Evolutionary conservation across 768 basidiomycete genomes (phyloP), one percentile per base, ranked within the genome.

Genomic region (Suillus clintonianus): DNA sequence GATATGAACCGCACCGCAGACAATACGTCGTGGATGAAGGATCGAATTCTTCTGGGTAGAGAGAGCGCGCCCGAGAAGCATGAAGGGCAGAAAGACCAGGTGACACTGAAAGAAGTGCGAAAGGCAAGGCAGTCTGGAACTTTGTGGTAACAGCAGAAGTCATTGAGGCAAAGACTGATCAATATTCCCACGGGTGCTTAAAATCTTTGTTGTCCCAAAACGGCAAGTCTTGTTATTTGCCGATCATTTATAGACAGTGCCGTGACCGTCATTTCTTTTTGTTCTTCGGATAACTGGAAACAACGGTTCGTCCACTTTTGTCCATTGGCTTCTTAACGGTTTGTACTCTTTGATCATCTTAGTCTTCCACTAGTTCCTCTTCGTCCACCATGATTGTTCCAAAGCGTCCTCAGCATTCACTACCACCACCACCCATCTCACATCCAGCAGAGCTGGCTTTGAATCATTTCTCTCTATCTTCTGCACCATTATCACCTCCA

Each of bases 1-100:
- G 77, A 64, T 80, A 80, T 11, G 80, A 69, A 37, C 88, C 89
- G 67, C 90, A 91, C 73, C 74, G 79, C 5, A 73, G 53, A 70
- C 89, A 91, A 48, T 81, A 77, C 5, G 77, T 70, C 24, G 61
- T 47, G 32, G 54, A 60, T 39, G 76, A 64, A 41, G 63, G 8
- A 43, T 62, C 24, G 27, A 74, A 72, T 48, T 67, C 55, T 36
- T 72, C 69, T 65, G 76, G 67, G 50, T 73, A 72, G 55, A 78
- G 64, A 8, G 69, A 59, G 55, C 72, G 76, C 19, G 76, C 74
- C 54, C 85, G 81, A 15, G 78, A 69, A 0, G 82, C 73, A 70
- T 92, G 89, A 34, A 89, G 77, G 43, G 90, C 89, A 15, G 91
- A 83, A 55, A 92, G 83, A 39, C 79, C 55, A 10, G 87, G 82